Evolutionary conservation across 352 stramenopile genomes (phyloP).

Genomic region (Elongisporangium senticosum): DNA sequence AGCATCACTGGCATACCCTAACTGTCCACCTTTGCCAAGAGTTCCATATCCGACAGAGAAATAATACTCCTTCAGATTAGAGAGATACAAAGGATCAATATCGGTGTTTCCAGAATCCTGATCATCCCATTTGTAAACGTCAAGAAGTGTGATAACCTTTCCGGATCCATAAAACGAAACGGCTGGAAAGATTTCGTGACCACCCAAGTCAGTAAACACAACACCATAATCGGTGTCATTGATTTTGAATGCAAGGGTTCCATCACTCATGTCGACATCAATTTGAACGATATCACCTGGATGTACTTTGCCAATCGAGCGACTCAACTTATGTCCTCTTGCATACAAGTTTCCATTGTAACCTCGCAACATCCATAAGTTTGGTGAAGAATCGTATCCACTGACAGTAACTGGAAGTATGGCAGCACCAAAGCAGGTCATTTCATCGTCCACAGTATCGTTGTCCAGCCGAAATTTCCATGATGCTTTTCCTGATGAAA

Average conservation of each 20-base stretch:
- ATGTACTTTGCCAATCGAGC: conserved; percentile 85
- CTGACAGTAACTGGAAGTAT: conserved; percentile 85
- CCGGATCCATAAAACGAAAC: conserved; percentile 88
- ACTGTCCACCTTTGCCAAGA: conserved; percentile 63
- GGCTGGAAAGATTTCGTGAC: conserved; percentile 80
- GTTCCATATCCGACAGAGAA: conserved; percentile 75
- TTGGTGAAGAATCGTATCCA: conserved; percentile 88
- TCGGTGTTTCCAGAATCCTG: conserved; percentile 15
- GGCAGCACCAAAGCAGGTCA: conserved; percentile 89
- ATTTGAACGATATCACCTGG: conserved; percentile 85
- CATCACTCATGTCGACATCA: conserved; percentile 85
- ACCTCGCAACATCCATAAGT: conserved; percentile 88
- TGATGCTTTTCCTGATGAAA: conserved; percentile 70
- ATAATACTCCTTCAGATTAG: conserved; percentile 74
- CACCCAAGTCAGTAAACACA: conserved; percentile 76
- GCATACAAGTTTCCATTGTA: conserved; percentile 92
- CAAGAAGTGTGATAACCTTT: conserved; percentile 79
- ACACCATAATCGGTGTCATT: conserved; percentile 87
- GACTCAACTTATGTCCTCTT: conserved; percentile 80
- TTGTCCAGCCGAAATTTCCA: conserved; percentile 88
- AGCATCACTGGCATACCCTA: conserved; percentile 69
- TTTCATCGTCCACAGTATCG: conserved; percentile 88
- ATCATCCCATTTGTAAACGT: conserved; percentile 79
- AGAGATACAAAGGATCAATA: conserved; percentile 63
- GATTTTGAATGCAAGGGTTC: conserved; percentile 84